Evolutionary conservation across 805 yeast genomes (phyloP), one percentile per base, ranked within the genome.

Genomic region (Kodamaea lidongshanica): DNA sequence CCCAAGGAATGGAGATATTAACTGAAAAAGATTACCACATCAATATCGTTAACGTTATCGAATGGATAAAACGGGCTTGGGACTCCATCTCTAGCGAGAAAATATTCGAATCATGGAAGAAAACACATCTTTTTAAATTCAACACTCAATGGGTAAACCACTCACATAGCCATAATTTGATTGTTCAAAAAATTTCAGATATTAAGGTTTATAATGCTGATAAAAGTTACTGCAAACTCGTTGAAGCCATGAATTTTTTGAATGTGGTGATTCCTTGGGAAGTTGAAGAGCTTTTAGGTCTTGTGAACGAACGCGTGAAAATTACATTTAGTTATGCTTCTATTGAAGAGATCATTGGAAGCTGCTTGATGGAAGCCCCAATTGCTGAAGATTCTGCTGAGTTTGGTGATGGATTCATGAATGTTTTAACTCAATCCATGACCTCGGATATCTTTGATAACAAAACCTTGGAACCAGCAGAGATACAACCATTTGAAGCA

Each of bases 11-110:
- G 35, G 63, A 59, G 23, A 62, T 59, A 1, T 43, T 62, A 9
- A 51, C 66, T 0, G 68, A 63, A 33, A 16, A 40, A 0, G 69
- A 63, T 41, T 69, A 70, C 42, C 56, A 58, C 13, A 54, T 76
- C 10, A 70, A 77, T 0, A 59, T 77, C 55, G 58, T 70, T 3
- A 69, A 70, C 39, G 77, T 75, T 0, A 67, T 77, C 35, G 76
- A 74, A 38, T 64, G 79, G 61, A 67, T 77, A 9, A 70, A 71
- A 37, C 54, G 63, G 25, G 63, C 81, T 0, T 77, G 84, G 83
- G 66, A 66, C 27, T 48, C 60, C 4, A 40, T 64, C 2, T 37
- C 60, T 5, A 44, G 36, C 5, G 62, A 59, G 28, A 47, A 45
- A 30, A 58, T 63, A 14, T 48, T 47, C 16, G 30, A 38, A 7